These are phyloP conservation scores for Heliamphora exappendiculata DNA, from an alignment of 148 eudicot species.

Conservation along the genomic window DNA sequence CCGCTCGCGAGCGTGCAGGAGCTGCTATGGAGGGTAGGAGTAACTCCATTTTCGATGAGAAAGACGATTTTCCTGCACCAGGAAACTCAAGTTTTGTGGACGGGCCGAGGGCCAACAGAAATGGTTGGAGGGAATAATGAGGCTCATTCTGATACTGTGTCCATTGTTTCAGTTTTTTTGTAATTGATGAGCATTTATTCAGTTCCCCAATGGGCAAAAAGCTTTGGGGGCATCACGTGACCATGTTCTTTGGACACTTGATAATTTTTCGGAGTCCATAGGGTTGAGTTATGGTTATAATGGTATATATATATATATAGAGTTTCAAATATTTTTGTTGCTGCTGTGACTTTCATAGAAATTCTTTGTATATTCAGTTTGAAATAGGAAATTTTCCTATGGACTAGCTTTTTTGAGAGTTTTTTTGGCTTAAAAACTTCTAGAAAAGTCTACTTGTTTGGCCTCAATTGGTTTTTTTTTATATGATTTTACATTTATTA, in stretches of 20 bases:
- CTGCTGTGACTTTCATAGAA: no score
- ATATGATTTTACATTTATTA: no score
- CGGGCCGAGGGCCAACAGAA: conserved; percentile 3
- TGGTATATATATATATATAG: background rate
- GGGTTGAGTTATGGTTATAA: background rate
- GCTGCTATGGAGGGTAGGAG: conserved; percentile 3
- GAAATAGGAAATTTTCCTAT: no score
- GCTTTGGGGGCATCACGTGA: no score
- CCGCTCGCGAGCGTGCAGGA: background rate
- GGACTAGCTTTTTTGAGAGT: no score
- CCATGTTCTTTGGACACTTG: no score
- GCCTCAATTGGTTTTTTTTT: no score
- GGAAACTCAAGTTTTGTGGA: conserved; percentile 24
- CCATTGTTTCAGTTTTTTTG: background rate
- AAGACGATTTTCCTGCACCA: conserved; percentile 34
- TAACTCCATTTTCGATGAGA: conserved; percentile 12
- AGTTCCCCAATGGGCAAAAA: no score
- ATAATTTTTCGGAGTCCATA: background rate
- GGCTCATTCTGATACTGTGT: background rate
- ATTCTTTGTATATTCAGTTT: no score
- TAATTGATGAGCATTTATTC: background rate
- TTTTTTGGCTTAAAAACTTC: no score
- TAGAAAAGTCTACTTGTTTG: no score
- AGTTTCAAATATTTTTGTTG: no score
- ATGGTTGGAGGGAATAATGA: background rate